phyloP scores from a whole-genome alignment of 1,139 yeast species.

The Debaryomyces psychrophilus region DNA sequence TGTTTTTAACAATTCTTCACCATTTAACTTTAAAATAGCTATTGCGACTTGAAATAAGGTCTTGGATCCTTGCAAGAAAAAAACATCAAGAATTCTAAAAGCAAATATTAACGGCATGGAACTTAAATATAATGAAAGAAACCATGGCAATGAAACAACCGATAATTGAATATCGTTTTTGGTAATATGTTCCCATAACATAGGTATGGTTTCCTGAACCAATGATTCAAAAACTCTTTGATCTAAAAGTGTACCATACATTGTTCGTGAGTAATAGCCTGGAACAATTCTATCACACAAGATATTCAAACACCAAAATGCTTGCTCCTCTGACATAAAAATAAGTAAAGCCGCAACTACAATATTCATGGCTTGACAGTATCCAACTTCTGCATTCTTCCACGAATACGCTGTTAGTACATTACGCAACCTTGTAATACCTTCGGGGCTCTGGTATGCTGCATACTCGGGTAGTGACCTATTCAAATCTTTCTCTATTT shows the following conservation, averaged over 20 bases:
- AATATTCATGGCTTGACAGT: constrained; percentile 99
- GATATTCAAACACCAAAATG: constrained; percentile 88
- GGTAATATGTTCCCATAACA: constrained; percentile 80
- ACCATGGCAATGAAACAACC: constrained; percentile 96
- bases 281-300: constrained; percentile 87
- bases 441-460: constrained; percentile 86
- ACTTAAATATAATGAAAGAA: constrained; percentile 82
- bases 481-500: constrained; percentile 93
- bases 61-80: constrained; percentile 87
- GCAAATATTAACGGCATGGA: constrained; percentile 96
- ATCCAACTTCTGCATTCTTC: constrained; percentile 97
- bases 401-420: constrained; percentile 94
- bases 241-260: constrained; percentile 95
- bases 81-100: constrained; percentile 86
- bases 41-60: constrained; percentile 91
- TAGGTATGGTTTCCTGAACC: constrained; percentile 88
- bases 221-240: constrained; percentile 91
- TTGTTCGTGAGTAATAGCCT: constrained; percentile 94
- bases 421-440: constrained; percentile 79
- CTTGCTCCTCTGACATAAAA: constrained; percentile 96
- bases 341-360: constrained; percentile 92
- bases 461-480: constrained; percentile 95
- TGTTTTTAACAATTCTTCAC: constrained; percentile 75
- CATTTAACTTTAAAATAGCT: constrained; percentile 84
- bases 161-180: constrained; percentile 88